Conservation (phyloP, 306 rosid genomes). For the Quercus glauca region DNA sequence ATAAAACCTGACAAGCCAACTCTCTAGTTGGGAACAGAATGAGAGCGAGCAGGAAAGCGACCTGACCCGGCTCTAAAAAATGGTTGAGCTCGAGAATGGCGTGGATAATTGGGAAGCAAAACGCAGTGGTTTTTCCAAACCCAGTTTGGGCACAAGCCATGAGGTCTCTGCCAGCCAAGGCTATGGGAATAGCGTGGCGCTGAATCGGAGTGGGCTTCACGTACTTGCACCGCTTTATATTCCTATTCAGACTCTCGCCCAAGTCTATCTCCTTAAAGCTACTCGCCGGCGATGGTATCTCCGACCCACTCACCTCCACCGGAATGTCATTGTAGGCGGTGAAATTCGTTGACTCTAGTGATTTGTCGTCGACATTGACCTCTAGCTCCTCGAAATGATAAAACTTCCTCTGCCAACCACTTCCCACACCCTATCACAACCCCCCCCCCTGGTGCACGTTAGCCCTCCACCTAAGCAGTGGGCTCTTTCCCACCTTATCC, state of each 20-base stretch:
- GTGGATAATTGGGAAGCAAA: constrained; percentile 81
- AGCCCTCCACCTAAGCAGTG: too few species aligned
- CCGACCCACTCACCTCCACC: constrained; percentile 70
- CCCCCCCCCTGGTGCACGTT: too few species aligned
- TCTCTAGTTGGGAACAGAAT: constrained; percentile 88
- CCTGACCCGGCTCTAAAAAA: background rate
- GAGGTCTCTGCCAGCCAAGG: constrained; percentile 69
- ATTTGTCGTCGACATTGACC: background rate
- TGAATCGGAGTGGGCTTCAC: constrained; percentile 85
- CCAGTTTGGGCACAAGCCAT: constrained; percentile 97
- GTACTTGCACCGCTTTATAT: constrained; percentile 75
- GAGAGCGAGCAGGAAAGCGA: constrained; percentile 68
- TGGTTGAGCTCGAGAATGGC: constrained; percentile 52
- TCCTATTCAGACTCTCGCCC: constrained; percentile 69
- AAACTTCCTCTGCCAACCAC: too few species aligned
- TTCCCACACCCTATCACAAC: too few species aligned
- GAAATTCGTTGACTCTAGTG: constrained; percentile 29
- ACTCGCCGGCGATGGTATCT: constrained; percentile 65
- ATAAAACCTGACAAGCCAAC: constrained; percentile 34
- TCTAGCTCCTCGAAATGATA: constrained; percentile 13
- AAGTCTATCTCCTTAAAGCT: constrained; percentile 82
- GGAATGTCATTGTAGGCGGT: constrained; percentile 86
- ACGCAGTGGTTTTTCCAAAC: constrained; percentile 90
- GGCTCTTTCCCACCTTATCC: too few species aligned
- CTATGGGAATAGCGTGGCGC: constrained; percentile 79